These are phyloP conservation scores for Phyllosticta citribraziliensis DNA, from an alignment of 2,329 filamentous ascomycete genomes.

Conservation along the genomic window DNA sequence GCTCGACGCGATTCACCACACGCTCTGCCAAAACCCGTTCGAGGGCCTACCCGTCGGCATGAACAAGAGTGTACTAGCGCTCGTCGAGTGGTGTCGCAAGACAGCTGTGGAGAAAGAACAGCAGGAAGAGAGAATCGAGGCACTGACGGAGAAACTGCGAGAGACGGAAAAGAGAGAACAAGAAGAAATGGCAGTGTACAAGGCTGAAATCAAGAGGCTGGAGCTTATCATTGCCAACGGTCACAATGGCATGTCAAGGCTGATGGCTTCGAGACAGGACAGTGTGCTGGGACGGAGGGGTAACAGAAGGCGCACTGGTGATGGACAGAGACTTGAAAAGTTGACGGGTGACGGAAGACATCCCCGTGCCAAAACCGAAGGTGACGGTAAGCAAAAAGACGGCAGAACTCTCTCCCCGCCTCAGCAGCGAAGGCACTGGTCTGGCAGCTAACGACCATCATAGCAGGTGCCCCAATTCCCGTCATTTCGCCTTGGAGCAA, in stretches of 20 bases:
- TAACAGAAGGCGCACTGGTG: conserved; percentile 15
- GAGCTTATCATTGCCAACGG: conserved; percentile 35
- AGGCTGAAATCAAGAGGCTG: conserved; percentile 15
- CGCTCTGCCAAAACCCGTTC: conserved; percentile 6
- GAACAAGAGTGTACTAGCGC: conserved; percentile 1
- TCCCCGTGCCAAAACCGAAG: not conserved
- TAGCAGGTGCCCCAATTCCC: conserved; percentile 12
- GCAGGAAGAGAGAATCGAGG: not conserved
- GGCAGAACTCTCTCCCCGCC: too few species aligned
- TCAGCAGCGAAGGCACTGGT: not conserved
- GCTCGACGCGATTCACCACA: conserved; percentile 2
- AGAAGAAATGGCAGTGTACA: not conserved
- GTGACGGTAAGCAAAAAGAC: not conserved
- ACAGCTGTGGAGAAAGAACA: not conserved
- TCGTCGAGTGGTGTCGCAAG: conserved; percentile 3
- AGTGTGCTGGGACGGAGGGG: conserved; percentile 27
- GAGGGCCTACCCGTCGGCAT: not conserved
- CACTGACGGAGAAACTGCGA: not conserved
- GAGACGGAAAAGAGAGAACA: not conserved
- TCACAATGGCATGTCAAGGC: conserved; percentile 30
- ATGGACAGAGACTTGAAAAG: conserved; percentile 5
- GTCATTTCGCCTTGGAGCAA: conserved; percentile 16
- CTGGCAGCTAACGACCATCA: not conserved
- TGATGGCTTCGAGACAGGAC: conserved; percentile 32
- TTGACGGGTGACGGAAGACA: not conserved